A percentile compares a stretch with the other conserved stretches of the same genome.
These are phyloP conservation scores for Smallanthus sonchifolius DNA, from an alignment of 129 eudicot genomes.

Conservation along the genomic window DNA sequence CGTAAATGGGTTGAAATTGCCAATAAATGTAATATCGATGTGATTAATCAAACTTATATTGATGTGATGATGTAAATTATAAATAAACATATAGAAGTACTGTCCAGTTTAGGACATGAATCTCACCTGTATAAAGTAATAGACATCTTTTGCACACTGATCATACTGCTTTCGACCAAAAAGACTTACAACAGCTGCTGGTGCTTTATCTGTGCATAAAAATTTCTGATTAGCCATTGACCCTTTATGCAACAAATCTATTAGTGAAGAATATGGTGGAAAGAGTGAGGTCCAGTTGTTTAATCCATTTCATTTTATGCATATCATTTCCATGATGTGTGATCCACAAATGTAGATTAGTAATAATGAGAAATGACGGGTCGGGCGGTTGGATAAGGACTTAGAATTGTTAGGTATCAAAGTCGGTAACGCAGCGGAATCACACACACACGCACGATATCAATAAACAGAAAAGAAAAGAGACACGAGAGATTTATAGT, in stretches of 20 bases:
- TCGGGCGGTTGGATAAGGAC: not conserved
- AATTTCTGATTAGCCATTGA: slow-evolving; percentile 1
- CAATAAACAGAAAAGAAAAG: too few species aligned
- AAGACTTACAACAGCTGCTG: slow-evolving; percentile 81
- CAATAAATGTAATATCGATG: not conserved
- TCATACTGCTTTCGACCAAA: slow-evolving; percentile 95
- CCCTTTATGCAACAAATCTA: slow-evolving; percentile 7
- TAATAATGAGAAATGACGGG: not conserved
- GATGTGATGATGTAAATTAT: not conserved
- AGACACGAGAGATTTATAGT: too few species aligned
- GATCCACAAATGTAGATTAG: not conserved
- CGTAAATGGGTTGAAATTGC: not conserved
- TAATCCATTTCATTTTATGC: not conserved
- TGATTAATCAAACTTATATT: not conserved
- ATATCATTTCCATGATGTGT: not conserved
- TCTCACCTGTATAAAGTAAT: slow-evolving; percentile 85
- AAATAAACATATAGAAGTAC: not conserved
- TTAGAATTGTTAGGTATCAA: too few species aligned
- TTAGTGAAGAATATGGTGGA: not conserved
- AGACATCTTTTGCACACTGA: slow-evolving; percentile 86
- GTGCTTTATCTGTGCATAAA: slow-evolving; percentile 66
- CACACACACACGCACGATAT: too few species aligned
- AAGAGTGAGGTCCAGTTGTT: slow-evolving; percentile 7
- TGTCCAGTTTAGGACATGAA: not conserved
- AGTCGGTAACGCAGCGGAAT: too few species aligned